Evolutionary conservation across 2,329 filamentous ascomycete species (phyloP).

Genomic region (Colletotrichum cereale): DNA sequence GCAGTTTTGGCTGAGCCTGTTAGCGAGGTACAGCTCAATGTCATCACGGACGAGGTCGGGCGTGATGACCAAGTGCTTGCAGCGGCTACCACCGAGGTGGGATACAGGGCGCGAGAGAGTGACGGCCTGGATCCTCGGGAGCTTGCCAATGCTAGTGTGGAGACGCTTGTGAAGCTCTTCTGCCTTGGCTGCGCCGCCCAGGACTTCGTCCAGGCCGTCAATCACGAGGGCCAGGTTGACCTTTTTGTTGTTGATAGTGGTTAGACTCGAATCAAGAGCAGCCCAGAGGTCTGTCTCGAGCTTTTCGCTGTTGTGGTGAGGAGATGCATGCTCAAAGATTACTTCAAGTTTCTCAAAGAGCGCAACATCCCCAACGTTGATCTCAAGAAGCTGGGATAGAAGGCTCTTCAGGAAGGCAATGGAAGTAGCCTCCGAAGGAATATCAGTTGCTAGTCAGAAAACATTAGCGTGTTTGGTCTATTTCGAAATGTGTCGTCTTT

Average conservation of each 20-base stretch:
- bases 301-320: slow-evolving; percentile 43
- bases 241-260: slow-evolving; percentile 46
- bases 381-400: slow-evolving; percentile 54
- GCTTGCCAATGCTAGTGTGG: slow-evolving; percentile 46
- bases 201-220: slow-evolving; percentile 54
- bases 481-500: no score
- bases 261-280: slow-evolving; percentile 49
- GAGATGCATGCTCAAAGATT: slow-evolving; percentile 45
- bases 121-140: slow-evolving; percentile 48
- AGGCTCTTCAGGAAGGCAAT: slow-evolving; percentile 53
- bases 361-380: slow-evolving; percentile 52
- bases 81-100: slow-evolving; percentile 47
- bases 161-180: slow-evolving; percentile 49
- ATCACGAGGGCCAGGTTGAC: slow-evolving; percentile 50
- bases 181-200: slow-evolving; percentile 44
- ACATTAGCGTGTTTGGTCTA: not conserved
- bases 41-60: slow-evolving; percentile 50
- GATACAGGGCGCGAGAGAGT: slow-evolving; percentile 52
- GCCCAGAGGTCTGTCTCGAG: slow-evolving; percentile 51
- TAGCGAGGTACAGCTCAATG: slow-evolving; percentile 48
- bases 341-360: slow-evolving; percentile 50
- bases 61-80: slow-evolving; percentile 49
- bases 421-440: slow-evolving; percentile 47
- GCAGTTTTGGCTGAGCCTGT: slow-evolving; percentile 43
- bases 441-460: slow-evolving; percentile 44